Evolutionary conservation across 441 rosid species (phyloP), one percentile per base, ranked within the genome.

Genomic region (Syzygium syzygioides): DNA sequence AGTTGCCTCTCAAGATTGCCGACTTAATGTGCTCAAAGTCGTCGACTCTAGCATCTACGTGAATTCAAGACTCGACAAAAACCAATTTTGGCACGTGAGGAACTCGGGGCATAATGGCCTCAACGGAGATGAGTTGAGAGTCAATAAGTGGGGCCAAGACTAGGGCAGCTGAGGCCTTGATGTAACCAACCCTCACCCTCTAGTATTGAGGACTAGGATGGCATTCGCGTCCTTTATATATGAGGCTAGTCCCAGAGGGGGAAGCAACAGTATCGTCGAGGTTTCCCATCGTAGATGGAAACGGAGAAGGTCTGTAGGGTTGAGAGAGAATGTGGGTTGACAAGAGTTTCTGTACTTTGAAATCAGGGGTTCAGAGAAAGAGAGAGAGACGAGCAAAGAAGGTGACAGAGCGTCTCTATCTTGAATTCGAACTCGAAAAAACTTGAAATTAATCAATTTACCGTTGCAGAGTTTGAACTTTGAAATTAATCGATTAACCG

Each of bases 131-230:
- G 85, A 30, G 83, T 9, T 57, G 37, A 6, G 93, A 87, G 57
- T 95, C 99, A 1, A 96, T 91, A 87, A 96, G 86, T 30, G 98
- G 97, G 19, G 99, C 87, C 2, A 97, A 88, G 62, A 93, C 95
- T 25, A 93, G 93, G 18, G 98, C 98, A 13, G 91, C 94, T 6
- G 93, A 62, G 85, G 94, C 95, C 86, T 96, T 96, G 80, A 97
- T 93, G 92, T 96, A 95, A 79, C 98, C 97, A 14, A 95, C 96
- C 90, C 94, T 97, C 57, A 90, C 37, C 94, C 91, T 48, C 56
- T 90, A 2, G 94, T 95, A 92, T 96, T 95, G 86, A 95, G 90
- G 19, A 96, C 98, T 89, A 91, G 94, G 89, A 96, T 94, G 54
- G 97, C 98, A 90, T 96, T 95, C 25, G 20, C 18, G 86, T 96